These are phyloP conservation scores for Fusarium goolgardi DNA, from an alignment of 2,329 filamentous ascomycete species.

Conservation along the genomic window DNA sequence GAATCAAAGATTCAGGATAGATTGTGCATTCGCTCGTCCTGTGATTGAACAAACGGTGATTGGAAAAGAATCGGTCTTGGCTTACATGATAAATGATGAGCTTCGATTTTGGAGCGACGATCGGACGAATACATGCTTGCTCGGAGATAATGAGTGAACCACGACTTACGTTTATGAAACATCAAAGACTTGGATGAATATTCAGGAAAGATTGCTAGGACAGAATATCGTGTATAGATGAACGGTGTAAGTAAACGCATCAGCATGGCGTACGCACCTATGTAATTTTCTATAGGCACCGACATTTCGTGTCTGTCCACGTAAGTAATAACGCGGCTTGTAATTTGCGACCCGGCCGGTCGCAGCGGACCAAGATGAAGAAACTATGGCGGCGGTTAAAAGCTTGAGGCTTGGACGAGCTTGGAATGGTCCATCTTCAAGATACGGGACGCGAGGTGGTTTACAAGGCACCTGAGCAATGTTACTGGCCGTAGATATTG, in stretches of 20 bases:
- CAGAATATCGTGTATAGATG: not conserved
- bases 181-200: not conserved
- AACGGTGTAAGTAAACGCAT: constrained; percentile 23
- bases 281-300: constrained; percentile 22
- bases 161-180: not conserved
- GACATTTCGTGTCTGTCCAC: constrained; percentile 16
- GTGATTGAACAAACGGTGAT: constrained; percentile 7
- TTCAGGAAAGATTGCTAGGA: not conserved
- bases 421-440: constrained; percentile 36
- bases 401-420: constrained; percentile 36
- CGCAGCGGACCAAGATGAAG: constrained; percentile 4
- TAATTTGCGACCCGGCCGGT: constrained; percentile 6
- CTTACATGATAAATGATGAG: constrained; percentile 15
- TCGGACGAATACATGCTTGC: constrained; percentile 14
- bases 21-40: not conserved
- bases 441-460: constrained; percentile 27
- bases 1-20: not conserved
- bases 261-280: constrained; percentile 9
- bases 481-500: constrained; percentile 40
- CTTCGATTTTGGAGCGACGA: constrained; percentile 14
- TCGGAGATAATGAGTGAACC: not conserved
- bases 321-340: constrained; percentile 15
- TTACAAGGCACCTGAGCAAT: constrained; percentile 33
- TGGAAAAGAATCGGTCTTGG: constrained; percentile 6
- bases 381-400: constrained; percentile 33